Percentiles rank a stretch among this genome's conserved stretches.
Evolutionary conservation across 1,284 basidiomycete species (phyloP).

Genomic region (Paramarasmius palmivorus): DNA sequence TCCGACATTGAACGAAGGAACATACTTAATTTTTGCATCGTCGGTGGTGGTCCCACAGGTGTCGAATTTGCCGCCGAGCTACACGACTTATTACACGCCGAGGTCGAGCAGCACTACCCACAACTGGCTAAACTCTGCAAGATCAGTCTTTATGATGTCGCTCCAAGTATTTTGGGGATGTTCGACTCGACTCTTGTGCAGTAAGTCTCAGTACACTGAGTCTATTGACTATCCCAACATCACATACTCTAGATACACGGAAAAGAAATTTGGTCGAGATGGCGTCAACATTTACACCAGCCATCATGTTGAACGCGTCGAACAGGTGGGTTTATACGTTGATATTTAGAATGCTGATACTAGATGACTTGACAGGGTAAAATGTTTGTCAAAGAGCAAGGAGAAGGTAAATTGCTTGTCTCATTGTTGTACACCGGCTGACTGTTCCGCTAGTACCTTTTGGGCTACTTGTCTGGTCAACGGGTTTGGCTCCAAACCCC

Average conservation of each 20-base stretch:
- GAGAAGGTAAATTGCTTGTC: constrained; percentile 45
- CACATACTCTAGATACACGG: constrained; percentile 54
- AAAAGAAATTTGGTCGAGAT: constrained; percentile 74
- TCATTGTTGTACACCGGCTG: constrained; percentile 16
- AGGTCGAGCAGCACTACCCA: constrained; percentile 71
- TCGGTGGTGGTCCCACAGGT: constrained; percentile 79
- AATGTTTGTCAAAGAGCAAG: constrained; percentile 62
- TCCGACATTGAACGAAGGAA: constrained; percentile 66
- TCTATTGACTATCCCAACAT: no score
- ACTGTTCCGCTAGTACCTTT: constrained; percentile 55
- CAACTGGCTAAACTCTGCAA: constrained; percentile 59
- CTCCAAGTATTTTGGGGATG: constrained; percentile 75
- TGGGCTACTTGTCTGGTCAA: constrained; percentile 86
- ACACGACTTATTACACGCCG: constrained; percentile 79
- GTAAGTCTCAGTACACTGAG: constrained; percentile 48
- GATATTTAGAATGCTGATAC: constrained; percentile 10
- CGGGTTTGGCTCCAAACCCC: constrained; percentile 81
- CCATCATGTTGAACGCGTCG: constrained; percentile 80
- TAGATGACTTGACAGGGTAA: constrained; percentile 45
- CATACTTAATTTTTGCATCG: constrained; percentile 79
- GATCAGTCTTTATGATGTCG: constrained; percentile 83
- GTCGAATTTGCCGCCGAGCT: constrained; percentile 88
- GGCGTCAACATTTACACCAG: constrained; percentile 77
- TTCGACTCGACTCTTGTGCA: constrained; percentile 74
- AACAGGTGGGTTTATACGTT: constrained; percentile 41